phyloP scores from a whole-genome alignment of 371 early-diverging fungal genomes.

The Apophysomyces trapeziformis region DNA sequence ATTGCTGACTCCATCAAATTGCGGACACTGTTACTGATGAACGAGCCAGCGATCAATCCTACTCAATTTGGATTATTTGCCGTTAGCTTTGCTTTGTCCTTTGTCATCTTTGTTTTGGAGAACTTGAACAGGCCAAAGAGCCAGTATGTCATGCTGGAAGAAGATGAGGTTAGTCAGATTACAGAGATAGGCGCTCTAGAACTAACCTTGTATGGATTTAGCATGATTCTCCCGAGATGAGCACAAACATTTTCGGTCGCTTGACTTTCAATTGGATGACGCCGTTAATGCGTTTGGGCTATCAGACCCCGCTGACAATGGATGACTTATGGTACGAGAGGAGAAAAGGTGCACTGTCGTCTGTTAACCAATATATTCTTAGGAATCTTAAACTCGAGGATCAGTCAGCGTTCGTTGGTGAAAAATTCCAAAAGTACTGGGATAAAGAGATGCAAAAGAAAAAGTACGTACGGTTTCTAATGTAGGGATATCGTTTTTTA shows the following conservation, averaged over 20 bases:
- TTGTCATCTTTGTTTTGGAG: conserved; percentile 66
- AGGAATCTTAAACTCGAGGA: conserved; percentile 69
- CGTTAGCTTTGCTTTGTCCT: conserved; percentile 42
- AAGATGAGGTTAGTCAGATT: conserved; percentile 43
- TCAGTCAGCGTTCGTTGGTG: conserved; percentile 67
- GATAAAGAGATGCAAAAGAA: conserved; percentile 60
- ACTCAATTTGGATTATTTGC: conserved; percentile 48
- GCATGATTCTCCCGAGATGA: conserved; percentile 73
- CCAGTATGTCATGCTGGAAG: conserved; percentile 65
- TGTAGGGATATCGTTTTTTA: neutral
- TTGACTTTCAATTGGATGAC: conserved; percentile 94
- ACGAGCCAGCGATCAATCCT: conserved; percentile 34
- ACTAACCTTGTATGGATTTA: conserved; percentile 10
- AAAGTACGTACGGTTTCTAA: conserved; percentile 38
- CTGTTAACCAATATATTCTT: neutral
- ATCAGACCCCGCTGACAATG: conserved; percentile 71
- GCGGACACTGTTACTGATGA: conserved; percentile 57
- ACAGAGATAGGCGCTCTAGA: neutral
- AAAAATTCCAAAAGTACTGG: conserved; percentile 74
- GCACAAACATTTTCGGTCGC: conserved; percentile 84
- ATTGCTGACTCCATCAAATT: conserved; percentile 54
- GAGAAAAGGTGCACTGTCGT: neutral
- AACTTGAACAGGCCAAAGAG: conserved; percentile 59
- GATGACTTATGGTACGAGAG: conserved; percentile 77
- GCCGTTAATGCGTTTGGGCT: conserved; percentile 83